Percentiles rank a stretch among this genome's conserved stretches.
These are phyloP conservation scores for Cochlearia excelsa DNA, from an alignment of 345 rosid genomes.

Conservation along the genomic window DNA sequence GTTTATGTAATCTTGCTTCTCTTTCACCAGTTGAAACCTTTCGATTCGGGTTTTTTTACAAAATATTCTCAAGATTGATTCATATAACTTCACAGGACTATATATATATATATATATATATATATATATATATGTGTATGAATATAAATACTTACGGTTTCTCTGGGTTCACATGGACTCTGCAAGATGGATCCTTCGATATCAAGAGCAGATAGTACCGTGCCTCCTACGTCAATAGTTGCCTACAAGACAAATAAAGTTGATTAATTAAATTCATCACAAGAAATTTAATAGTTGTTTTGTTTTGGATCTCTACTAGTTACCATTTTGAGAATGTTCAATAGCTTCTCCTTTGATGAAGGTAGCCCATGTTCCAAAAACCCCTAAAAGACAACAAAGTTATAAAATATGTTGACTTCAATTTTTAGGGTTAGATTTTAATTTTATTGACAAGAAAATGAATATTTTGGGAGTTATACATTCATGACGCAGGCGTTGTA, in stretches of 20 bases:
- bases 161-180: constrained; percentile 57
- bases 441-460: constrained; percentile 7
- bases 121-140: background rate
- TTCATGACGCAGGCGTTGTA: constrained; percentile 94
- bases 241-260: constrained; percentile 48
- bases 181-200: constrained; percentile 85
- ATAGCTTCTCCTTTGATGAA: constrained; percentile 69
- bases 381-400: constrained; percentile 46
- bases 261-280: background rate
- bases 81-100: background rate
- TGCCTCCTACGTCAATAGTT: constrained; percentile 78
- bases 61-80: background rate
- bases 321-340: constrained; percentile 79
- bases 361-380: constrained; percentile 88
- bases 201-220: constrained; percentile 75
- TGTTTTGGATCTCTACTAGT: background rate
- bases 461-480: constrained; percentile 54
- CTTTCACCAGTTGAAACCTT: constrained; percentile 27
- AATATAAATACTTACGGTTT: constrained; percentile 23
- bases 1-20: constrained; percentile 23
- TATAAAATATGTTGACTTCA: background rate
- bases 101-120: background rate
- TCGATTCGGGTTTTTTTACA: background rate
- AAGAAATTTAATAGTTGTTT: background rate
- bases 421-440: background rate